Evolutionary conservation across 2,329 filamentous ascomycete species (phyloP).

Genomic region (Chalara sp.): DNA sequence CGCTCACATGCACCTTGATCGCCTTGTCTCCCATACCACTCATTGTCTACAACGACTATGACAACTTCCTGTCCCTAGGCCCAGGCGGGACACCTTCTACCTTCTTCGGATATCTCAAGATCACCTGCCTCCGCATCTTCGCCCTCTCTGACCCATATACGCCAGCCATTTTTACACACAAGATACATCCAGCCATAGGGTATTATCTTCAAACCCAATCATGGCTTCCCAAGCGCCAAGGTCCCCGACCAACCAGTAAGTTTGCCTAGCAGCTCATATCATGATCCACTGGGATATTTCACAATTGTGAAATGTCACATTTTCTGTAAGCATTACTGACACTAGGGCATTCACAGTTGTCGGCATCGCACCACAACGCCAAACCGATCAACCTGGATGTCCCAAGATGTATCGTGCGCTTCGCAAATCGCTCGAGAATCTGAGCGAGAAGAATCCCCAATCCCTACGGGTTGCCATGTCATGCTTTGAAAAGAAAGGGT

Average conservation of each 20-base stretch:
- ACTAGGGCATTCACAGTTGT: constrained; percentile 38
- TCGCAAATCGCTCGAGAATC: constrained; percentile 41
- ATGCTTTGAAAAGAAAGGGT: constrained; percentile 76
- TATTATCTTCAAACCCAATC: constrained; percentile 41
- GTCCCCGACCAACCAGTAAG: constrained; percentile 47
- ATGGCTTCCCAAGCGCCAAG: constrained; percentile 53
- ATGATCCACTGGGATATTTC: too few species aligned
- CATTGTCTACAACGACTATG: constrained; percentile 62
- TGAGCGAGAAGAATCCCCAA: constrained; percentile 40
- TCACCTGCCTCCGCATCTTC: constrained; percentile 67
- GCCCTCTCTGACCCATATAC: constrained; percentile 63
- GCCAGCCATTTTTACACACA: constrained; percentile 44
- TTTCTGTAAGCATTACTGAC: too few species aligned
- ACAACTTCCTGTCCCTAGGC: constrained; percentile 68
- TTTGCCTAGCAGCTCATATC: not conserved
- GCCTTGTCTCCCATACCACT: constrained; percentile 38
- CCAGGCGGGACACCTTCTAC: constrained; percentile 76
- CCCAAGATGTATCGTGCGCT: constrained; percentile 48
- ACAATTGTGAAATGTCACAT: too few species aligned
- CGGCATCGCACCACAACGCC: constrained; percentile 77
- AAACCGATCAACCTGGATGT: constrained; percentile 61
- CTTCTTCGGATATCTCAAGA: constrained; percentile 62
- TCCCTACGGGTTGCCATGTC: constrained; percentile 57
- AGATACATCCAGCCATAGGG: constrained; percentile 47
- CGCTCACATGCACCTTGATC: constrained; percentile 43